Conservation (phyloP, 441 rosid genomes). For the Biscutella laevigata region DNA sequence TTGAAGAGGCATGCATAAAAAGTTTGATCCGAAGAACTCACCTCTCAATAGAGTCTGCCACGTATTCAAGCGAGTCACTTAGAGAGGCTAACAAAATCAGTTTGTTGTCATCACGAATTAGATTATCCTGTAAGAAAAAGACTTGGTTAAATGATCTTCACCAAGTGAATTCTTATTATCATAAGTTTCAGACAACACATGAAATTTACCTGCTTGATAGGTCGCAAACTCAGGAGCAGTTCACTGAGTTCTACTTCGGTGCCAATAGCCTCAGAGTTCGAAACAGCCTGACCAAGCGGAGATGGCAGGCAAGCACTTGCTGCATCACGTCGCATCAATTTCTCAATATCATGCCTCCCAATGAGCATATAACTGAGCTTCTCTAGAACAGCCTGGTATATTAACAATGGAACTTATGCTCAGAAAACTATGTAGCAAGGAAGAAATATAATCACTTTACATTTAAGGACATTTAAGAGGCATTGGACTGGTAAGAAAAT, state of each 20-base stretch:
- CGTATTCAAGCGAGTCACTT: constrained; percentile 95
- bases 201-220: constrained; percentile 71
- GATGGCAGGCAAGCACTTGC: constrained; percentile 74
- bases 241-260: constrained; percentile 64
- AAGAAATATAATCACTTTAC: not conserved
- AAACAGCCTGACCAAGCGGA: constrained; percentile 38
- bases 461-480: not conserved
- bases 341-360: constrained; percentile 96
- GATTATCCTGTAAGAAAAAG: constrained; percentile 62
- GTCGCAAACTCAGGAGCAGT: constrained; percentile 60
- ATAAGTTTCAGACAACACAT: constrained; percentile 5
- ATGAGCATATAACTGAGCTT: constrained; percentile 96
- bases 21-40: constrained; percentile 29
- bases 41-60: constrained; percentile 97
- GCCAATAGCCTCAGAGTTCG: constrained; percentile 44
- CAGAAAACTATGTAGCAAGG: constrained; percentile 5
- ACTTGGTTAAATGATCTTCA: not conserved
- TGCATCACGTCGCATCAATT: constrained; percentile 79
- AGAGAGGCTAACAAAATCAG: constrained; percentile 90
- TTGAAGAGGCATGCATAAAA: constrained; percentile 9
- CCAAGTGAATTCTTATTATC: not conserved
- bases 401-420: constrained; percentile 19
- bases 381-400: constrained; percentile 92
- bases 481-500: not conserved
- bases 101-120: constrained; percentile 90